Conservation (phyloP, 495 filamentous ascomycete species). For the Coniosporium apollinis region DNA sequence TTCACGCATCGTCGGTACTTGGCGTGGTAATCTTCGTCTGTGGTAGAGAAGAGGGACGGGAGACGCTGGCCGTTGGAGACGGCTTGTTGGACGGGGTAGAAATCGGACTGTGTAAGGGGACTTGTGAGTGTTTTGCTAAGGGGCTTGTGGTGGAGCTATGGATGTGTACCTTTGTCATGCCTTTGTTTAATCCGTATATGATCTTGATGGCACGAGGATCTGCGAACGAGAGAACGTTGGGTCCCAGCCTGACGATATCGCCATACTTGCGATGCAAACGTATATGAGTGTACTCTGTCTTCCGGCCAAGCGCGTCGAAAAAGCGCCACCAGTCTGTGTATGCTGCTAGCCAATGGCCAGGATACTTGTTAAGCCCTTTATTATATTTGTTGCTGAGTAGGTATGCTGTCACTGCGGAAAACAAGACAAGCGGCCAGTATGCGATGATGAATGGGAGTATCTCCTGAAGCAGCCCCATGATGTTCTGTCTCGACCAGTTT, state of each 20-base stretch:
- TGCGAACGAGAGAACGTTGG: conserved; percentile 48
- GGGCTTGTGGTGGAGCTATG: too few species aligned
- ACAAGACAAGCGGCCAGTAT: conserved; percentile 31
- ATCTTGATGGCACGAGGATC: conserved; percentile 49
- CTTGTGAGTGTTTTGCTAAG: too few species aligned
- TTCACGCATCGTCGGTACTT: conserved; percentile 53
- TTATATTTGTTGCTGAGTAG: conserved; percentile 41
- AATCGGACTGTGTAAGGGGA: conserved; percentile 39
- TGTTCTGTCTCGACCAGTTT: too few species aligned
- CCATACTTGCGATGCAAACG: conserved; percentile 54
- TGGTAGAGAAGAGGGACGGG: conserved; percentile 62
- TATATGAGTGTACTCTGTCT: conserved; percentile 48
- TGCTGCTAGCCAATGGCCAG: conserved; percentile 42
- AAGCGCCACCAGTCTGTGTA: conserved; percentile 33
- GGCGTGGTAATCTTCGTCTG: conserved; percentile 56
- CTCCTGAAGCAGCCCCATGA: conserved; percentile 18
- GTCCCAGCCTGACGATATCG: conserved; percentile 52
- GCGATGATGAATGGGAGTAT: conserved; percentile 23
- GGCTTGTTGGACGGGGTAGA: conserved; percentile 53
- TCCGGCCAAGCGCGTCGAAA: conserved; percentile 41
- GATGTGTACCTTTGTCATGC: conserved; percentile 46
- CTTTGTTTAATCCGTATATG: conserved; percentile 72
- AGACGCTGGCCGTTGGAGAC: conserved; percentile 46
- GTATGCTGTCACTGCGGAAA: conserved; percentile 21
- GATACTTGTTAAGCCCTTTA: conserved; percentile 44